Evolutionary conservation across 768 basidiomycete species (phyloP), one percentile per base, ranked within the genome.

Genomic region (Plicaturopsis crispa): DNA sequence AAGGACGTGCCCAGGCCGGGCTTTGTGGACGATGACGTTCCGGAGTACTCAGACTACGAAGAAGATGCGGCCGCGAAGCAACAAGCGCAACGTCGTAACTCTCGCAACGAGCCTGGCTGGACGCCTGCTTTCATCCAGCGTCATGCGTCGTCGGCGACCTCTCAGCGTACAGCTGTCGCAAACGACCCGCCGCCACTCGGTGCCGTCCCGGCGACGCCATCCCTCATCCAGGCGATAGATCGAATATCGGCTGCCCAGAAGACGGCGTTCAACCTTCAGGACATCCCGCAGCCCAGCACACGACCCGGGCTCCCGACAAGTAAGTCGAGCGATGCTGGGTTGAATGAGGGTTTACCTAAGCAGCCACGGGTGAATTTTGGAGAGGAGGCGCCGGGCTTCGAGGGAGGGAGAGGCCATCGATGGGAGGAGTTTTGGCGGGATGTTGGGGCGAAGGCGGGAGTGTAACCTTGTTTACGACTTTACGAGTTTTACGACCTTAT

Each of bases 181-280:
- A 45, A 8, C 10, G 26, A 28, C 14, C 26, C 26, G 10, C 10
- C 14, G 26, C 49, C 58, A 37, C 48, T 50, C 5, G 62, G 61
- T 4, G 59, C 75, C 2, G 70, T 80, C 1, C 75, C 78, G 4
- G 72, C 73, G 17, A 82, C 80, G 2, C 79, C 80, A 0, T 81
- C 80, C 3, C 62, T 81, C 22, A 72, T 80, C 42, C 66, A 66
- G 24, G 80, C 79, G 1, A 55, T 82, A n/a, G 73, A 80, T 46
- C 67, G 79, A 20, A 65, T 82, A 36, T 61, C 68, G 8, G 57
- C 60, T 12, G 80, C 79, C 3, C 78, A 81, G 48, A 62, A 60
- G 39, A 66, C 69, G 16, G 74, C 67, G n/a, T 77, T 66, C 41
- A 54, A 53, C 12, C 37, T 40, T 6, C 22, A 13, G 4, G 32